phyloP scores from a whole-genome alignment of 495 filamentous ascomycete species.

The Daldinia loculata region DNA sequence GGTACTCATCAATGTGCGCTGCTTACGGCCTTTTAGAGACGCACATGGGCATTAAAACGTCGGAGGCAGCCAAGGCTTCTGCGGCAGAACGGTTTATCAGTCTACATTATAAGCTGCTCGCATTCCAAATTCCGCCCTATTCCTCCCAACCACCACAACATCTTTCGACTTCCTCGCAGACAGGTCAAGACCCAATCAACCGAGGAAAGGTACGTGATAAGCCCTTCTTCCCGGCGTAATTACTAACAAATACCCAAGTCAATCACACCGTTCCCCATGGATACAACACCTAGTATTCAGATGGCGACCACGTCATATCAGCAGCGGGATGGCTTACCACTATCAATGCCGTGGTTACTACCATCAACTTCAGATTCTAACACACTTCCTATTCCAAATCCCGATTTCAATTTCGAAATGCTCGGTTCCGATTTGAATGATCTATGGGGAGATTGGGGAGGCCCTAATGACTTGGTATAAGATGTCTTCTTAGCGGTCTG shows the following conservation, averaged over 20 bases:
- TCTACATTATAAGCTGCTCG: slow-evolving; percentile 49
- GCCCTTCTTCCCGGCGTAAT: background rate
- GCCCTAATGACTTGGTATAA: slow-evolving; percentile 31
- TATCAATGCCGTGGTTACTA: slow-evolving; percentile 45
- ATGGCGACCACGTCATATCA: slow-evolving; percentile 26
- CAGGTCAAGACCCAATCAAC: slow-evolving; percentile 30
- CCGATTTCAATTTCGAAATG: slow-evolving; percentile 47
- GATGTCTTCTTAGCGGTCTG: background rate
- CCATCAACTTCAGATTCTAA: slow-evolving; percentile 32
- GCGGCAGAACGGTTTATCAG: slow-evolving; percentile 47
- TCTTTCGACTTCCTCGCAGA: slow-evolving; percentile 26
- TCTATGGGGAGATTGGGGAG: slow-evolving; percentile 46
- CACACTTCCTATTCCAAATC: slow-evolving; percentile 36
- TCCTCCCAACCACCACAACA: slow-evolving; percentile 28
- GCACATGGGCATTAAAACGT: slow-evolving; percentile 46
- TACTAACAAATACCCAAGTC: slow-evolving; percentile 32
- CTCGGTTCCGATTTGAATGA: slow-evolving; percentile 47
- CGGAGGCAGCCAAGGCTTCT: slow-evolving; percentile 43
- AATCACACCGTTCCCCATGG: slow-evolving; percentile 34
- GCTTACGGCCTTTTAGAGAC: slow-evolving; percentile 47
- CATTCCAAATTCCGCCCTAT: slow-evolving; percentile 52
- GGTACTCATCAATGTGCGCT: slow-evolving; percentile 49
- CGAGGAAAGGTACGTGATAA: slow-evolving; percentile 30
- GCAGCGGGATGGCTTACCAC: slow-evolving; percentile 36
- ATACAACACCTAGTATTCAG: slow-evolving; percentile 25